Evolutionary conservation across 1,139 yeast species (phyloP).

Genomic region (Magnusiomyces starmeri): DNA sequence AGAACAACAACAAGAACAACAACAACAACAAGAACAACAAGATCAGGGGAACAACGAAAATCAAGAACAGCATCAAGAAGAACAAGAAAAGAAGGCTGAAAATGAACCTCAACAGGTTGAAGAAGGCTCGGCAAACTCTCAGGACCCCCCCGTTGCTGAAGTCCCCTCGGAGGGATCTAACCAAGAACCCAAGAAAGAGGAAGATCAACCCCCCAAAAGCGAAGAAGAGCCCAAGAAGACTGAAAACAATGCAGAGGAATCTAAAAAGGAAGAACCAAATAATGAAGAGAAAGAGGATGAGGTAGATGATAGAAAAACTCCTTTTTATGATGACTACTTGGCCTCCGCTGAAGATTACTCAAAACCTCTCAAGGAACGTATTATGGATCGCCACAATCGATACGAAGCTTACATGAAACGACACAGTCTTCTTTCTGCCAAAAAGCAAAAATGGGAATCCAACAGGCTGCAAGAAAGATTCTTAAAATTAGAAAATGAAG

Average conservation of each 20-base stretch:
- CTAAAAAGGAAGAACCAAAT: slow-evolving; percentile 5
- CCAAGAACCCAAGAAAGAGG: slow-evolving; percentile 8
- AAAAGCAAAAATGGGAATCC: slow-evolving; percentile 9
- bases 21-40: slow-evolving; percentile 23
- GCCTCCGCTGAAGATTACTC: slow-evolving; percentile 6
- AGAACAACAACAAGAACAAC: slow-evolving; percentile 24
- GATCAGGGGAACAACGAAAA: slow-evolving; percentile 29
- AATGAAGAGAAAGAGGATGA: slow-evolving; percentile 3
- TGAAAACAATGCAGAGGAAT: slow-evolving; percentile 4
- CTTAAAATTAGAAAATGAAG: slow-evolving; percentile 12
- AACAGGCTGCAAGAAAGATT: slow-evolving; percentile 8
- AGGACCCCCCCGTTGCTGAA: too few species aligned
- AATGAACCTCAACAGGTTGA: slow-evolving; percentile 12
- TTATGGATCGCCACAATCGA: slow-evolving; percentile 7
- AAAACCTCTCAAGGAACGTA: slow-evolving; percentile 3
- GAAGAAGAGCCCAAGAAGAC: slow-evolving; percentile 11
- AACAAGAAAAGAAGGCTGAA: slow-evolving; percentile 8
- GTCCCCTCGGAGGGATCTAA: slow-evolving; percentile 2
- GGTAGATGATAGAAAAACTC: not conserved
- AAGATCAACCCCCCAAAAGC: slow-evolving; percentile 5
- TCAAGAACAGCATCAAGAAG: slow-evolving; percentile 19
- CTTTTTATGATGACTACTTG: not conserved
- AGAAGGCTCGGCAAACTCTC: too few species aligned
- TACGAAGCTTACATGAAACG: slow-evolving; percentile 14
- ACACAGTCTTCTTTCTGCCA: slow-evolving; percentile 1